Evolutionary conservation across 2,329 filamentous ascomycete species (phyloP), one percentile per base, ranked within the genome.

Genomic region (Ophiocordyceps camponoti-leonardi): DNA sequence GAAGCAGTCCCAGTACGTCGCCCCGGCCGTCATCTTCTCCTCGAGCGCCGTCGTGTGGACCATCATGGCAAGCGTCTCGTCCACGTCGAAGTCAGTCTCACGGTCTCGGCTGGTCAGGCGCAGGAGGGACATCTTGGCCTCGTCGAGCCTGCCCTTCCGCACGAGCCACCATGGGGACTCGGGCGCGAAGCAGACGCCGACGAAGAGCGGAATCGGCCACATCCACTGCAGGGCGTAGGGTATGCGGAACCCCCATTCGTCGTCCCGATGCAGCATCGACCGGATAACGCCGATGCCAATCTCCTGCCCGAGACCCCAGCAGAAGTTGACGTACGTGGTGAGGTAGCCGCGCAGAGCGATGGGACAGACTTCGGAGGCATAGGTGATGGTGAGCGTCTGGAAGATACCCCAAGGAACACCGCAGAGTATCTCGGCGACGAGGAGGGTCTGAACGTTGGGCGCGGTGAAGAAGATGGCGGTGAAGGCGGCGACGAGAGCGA

Each of bases 61-160:
- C 83, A 94, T 94, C 85, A 94, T 93, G 54, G 84, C 80, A 44
- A 94, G 71, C 0, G 85, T 92, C 63, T 92, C 85, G 50, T 93
- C 83, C 12, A 83, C 75, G 55, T 93, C 76, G 53, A 92, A 88
- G 49, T 81, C 73, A 1, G 77, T 80, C 49, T 86, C 79, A 45
- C 68, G 67, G 50, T 77, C 66, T 14, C 69, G 53, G 53, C 72
- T 80, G 6, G 81, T 84, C 19, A 86, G 66, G 4, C 81, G 76
- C 43, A 81, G 65, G 19, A 86, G 69, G 1, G 80, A 67, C 42
- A 67, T 64, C 63, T 83, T 83, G 28, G 82, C 82, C 16, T 83
- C 77, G 10, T 77, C 73, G 37, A 76, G 63, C 33, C 69, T 70
- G 31, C 77, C 78, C 54, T 72, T 75, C 37, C 81, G 77, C 41